Evolutionary conservation across 140 eudicot genomes (phyloP), one percentile per base, ranked within the genome.

Genomic region (Cichorium intybus): DNA sequence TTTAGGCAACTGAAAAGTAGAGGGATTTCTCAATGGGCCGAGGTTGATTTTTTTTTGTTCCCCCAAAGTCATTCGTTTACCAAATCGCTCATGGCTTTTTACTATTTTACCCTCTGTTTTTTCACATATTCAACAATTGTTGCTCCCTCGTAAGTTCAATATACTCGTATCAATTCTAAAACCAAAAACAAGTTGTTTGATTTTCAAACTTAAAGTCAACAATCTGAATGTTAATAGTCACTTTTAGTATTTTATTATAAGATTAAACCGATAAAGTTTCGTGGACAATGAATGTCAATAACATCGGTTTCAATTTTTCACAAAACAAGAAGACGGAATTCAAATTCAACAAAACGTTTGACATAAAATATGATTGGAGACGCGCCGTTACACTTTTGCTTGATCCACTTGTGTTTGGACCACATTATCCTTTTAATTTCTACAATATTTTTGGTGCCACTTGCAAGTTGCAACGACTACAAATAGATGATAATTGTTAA

Each of bases 401-500:
- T 52, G 39, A 71, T 71, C 70, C 77, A 62, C 64, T 62, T 60
- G 76, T 51, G 24, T 60, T 62, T 53, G 58, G 71, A 64, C 66
- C 65, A 72, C 65, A 27, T 39, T 29, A 21, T 43, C 60, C 71
- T 64, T 27, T 28, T 41, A 10, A 26, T 26, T 15, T 41, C n/a
- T 62, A 54, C 47, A 12, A n/a, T 16, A 28, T 26, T 5, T 6
- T 33, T 52, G 6, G 54, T 51, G 39, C 16, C 62, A 51, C 41
- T 37, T 34, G 34, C 24, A 66, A 33, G 56, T 37, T 34, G 34
- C 24, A 51, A 33, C 17, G 49, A 52, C 24, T n/a, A n/a, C 28
- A 65, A 65, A 49, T 18, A n/a, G 24, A 8, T 48, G 27, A 29
- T 6, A 46, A 26, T 24, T 49, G 10, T 64, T 47, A 47, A 35